Base-by-base conservation (phyloP, 805 yeast species). In the Saccharomycopsis synnaedendra region DNA sequence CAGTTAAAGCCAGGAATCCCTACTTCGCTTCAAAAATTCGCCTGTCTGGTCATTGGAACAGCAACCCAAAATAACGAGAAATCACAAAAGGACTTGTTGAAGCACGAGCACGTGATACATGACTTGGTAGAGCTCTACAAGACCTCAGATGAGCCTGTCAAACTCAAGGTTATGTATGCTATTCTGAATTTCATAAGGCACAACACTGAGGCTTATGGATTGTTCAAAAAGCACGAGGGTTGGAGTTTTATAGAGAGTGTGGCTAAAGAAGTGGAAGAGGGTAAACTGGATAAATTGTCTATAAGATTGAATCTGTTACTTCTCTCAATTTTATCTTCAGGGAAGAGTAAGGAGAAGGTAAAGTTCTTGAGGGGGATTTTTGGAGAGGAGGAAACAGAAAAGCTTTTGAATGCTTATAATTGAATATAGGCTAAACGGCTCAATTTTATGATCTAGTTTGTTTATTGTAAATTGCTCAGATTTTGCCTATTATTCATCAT, bases 11-110 rank as follows among this genome's bases (percentile, higher is more conserved):
- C 66, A 34, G 64, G 67, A 5, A 19, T 19, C 19, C 66, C 67
- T 3, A 57, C 63, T 2, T 70, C 68, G 11, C 62, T 90, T 33
- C 70, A 79, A 49, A 66, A 73, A 5, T 67, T 69, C 47, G 82
- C 89, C 0, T 78, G 85, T 50, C 80, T 93, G 36, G 75, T 84
- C 39, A 74, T 89, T 29, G 96, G 95, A 2, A 84, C 90, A 0
- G 95, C 97, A 0, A 94, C 85, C 3, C 98, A 93, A 64, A 93
- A 93, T 62, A 93, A 93, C 62, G 78, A 77, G 3, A 75, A 73
- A 49, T 69, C 88, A 3, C 97, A 88, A 64, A 69, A 71, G 48
- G 84, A 75, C 45, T 82, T 84, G 51, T 62, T 71, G 39, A 74
- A 74, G 49, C 69, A 79, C 50, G 67, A 66, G 0, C 59, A 64